Evolutionary conservation across 371 early-diverging fungal genomes (phyloP).

Genomic region (Haplosporangium sp.): DNA sequence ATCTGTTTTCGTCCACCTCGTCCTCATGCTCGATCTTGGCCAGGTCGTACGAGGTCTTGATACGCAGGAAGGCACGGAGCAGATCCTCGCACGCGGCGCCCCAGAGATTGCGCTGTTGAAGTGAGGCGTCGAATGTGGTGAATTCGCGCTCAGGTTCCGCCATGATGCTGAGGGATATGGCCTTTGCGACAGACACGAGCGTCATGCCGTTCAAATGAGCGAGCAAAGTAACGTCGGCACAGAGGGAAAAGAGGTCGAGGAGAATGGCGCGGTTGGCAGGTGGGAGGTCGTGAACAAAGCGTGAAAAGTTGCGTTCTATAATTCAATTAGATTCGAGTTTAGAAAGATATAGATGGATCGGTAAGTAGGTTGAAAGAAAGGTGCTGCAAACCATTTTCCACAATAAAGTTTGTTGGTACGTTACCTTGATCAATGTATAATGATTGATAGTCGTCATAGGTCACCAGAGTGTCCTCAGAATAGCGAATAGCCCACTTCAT

Average conservation of each 20-base stretch:
- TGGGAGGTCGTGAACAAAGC: constrained; percentile 35
- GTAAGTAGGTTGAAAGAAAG: too few species aligned
- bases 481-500: constrained; percentile 55
- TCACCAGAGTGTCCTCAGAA: constrained; percentile 48
- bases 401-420: background rate
- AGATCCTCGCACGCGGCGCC: constrained; percentile 53
- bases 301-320: constrained; percentile 40
- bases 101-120: constrained; percentile 50
- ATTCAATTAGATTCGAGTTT: background rate
- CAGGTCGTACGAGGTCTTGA: constrained; percentile 46
- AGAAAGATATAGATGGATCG: background rate
- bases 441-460: constrained; percentile 42
- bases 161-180: constrained; percentile 53
- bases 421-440: constrained; percentile 50
- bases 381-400: background rate
- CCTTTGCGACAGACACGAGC: constrained; percentile 46
- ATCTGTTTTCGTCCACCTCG: constrained; percentile 50
- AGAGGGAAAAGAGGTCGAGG: constrained; percentile 52
- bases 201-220: constrained; percentile 52
- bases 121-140: constrained; percentile 49
- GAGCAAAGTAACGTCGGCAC: constrained; percentile 49
- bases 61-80: constrained; percentile 50
- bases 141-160: constrained; percentile 44
- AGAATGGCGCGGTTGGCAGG: constrained; percentile 47
- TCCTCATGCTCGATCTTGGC: constrained; percentile 52